These are phyloP conservation scores for Podospora pseudocomata DNA, from an alignment of 495 filamentous ascomycete genomes.

Conservation along the genomic window DNA sequence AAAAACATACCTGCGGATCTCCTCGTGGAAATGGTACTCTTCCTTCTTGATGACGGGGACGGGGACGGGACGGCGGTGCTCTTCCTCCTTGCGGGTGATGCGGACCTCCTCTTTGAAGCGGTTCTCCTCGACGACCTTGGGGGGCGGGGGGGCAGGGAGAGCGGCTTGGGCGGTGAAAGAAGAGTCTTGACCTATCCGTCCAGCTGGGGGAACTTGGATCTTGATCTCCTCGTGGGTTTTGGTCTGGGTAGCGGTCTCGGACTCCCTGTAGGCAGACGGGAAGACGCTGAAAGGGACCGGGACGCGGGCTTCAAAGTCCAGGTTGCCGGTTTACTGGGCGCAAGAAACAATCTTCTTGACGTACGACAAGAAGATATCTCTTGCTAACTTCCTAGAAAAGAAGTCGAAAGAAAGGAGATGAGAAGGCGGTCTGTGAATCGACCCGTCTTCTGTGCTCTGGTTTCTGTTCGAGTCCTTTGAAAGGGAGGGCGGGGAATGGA, in stretches of 20 bases:
- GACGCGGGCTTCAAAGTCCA: constrained; percentile 99
- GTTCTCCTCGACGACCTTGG: constrained; percentile 47
- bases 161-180: constrained; percentile 57
- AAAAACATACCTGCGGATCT: constrained; percentile 36
- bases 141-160: constrained; percentile 51
- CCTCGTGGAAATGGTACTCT: constrained; percentile 53
- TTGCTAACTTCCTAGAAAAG: constrained; percentile 61
- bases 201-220: constrained; percentile 77
- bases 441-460: constrained; percentile 37
- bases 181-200: constrained; percentile 89
- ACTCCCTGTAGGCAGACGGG: constrained; percentile 96
- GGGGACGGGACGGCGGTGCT: constrained; percentile 55
- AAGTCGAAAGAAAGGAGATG: constrained; percentile 43
- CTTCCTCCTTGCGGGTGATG: constrained; percentile 65
- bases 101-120: constrained; percentile 79
- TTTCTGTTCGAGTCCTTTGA: constrained; percentile 24
- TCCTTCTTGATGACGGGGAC: constrained; percentile 25
- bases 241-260: constrained; percentile 72
- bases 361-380: constrained; percentile 90
- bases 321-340: constrained; percentile 75
- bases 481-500: constrained; percentile 1
- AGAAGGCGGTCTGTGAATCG: constrained; percentile 35
- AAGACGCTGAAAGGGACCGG: constrained; percentile 99
- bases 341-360: constrained; percentile 78
- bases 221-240: constrained; percentile 75